Evolutionary conservation across 495 filamentous ascomycete species (phyloP).

Genomic region (Aspergillus indologenus): DNA sequence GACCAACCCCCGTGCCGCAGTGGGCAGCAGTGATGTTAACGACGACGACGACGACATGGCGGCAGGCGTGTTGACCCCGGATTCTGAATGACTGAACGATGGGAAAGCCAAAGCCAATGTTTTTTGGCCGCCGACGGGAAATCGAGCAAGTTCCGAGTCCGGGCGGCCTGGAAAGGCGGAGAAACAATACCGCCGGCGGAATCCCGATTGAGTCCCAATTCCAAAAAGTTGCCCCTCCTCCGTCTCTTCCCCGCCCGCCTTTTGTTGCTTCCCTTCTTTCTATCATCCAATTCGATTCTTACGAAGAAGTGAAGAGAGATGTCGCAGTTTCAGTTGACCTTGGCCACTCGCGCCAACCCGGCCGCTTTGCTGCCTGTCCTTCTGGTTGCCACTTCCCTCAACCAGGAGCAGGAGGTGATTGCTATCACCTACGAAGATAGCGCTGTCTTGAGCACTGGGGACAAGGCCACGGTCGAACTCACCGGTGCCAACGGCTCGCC

Average conservation of each 20-base stretch:
- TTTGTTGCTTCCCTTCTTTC: background rate
- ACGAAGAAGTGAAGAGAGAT: slow-evolving; percentile 23
- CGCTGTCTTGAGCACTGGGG: slow-evolving; percentile 39
- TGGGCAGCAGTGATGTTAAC: slow-evolving; percentile 37
- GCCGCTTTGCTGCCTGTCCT: slow-evolving; percentile 47
- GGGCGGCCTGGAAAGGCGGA: slow-evolving; percentile 25
- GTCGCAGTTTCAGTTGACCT: slow-evolving; percentile 44
- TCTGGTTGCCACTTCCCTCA: slow-evolving; percentile 49
- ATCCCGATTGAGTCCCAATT: slow-evolving; percentile 11
- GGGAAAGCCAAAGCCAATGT: slow-evolving; percentile 15
- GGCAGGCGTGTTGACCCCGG: background rate
- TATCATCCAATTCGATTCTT: slow-evolving; percentile 23
- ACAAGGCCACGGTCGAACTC: slow-evolving; percentile 45
- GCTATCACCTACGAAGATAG: slow-evolving; percentile 47
- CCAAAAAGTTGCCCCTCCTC: slow-evolving; percentile 16
- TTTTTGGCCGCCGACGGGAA: slow-evolving; percentile 37
- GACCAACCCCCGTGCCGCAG: slow-evolving; percentile 36
- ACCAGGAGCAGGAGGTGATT: slow-evolving; percentile 46
- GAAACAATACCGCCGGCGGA: slow-evolving; percentile 32
- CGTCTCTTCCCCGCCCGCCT: background rate
- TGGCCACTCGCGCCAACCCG: slow-evolving; percentile 63
- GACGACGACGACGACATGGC: slow-evolving; percentile 46
- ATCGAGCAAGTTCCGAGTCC: slow-evolving; percentile 19
- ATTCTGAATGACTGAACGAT: background rate
- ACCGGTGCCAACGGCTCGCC: slow-evolving; percentile 28